phyloP scores from a whole-genome alignment of 805 yeast species.

The Metschnikowia kunwiensis region DNA sequence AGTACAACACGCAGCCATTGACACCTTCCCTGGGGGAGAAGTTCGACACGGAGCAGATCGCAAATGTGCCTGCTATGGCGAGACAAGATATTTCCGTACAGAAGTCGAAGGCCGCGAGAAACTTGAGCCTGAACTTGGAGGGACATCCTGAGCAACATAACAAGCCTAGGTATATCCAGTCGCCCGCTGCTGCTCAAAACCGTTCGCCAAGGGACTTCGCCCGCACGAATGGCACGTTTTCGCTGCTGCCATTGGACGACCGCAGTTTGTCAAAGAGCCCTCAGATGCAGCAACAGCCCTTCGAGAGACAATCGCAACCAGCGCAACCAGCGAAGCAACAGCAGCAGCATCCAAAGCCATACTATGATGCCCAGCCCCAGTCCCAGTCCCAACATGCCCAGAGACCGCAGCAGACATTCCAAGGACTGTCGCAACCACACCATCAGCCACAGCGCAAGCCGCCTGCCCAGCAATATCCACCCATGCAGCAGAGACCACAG shows the following conservation, averaged over 20 bases:
- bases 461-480: conserved; percentile 1
- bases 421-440: neutral
- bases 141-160: conserved; percentile 5
- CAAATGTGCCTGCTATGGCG: neutral
- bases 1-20: conserved; percentile 12
- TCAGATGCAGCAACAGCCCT: neutral
- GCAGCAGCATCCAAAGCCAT: neutral
- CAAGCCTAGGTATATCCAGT: conserved; percentile 31
- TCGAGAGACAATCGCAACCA: too few relatives aligned
- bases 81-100: conserved; percentile 1
- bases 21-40: conserved; percentile 17
- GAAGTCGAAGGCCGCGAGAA: conserved; percentile 6
- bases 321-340: too few relatives aligned
- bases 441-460: conserved; percentile 3
- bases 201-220: conserved; percentile 4
- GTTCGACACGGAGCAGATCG: conserved; percentile 5
- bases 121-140: conserved; percentile 7
- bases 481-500: conserved; percentile 11
- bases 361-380: neutral
- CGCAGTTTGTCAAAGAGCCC: too few relatives aligned
- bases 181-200: conserved; percentile 21
- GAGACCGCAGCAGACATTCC: neutral
- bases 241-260: neutral
- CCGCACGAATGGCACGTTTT: conserved; percentile 1
- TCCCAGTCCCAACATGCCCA: neutral